Conservation (phyloP, 2,329 filamentous ascomycete species). For the Decorospora gaudefroyi region DNA sequence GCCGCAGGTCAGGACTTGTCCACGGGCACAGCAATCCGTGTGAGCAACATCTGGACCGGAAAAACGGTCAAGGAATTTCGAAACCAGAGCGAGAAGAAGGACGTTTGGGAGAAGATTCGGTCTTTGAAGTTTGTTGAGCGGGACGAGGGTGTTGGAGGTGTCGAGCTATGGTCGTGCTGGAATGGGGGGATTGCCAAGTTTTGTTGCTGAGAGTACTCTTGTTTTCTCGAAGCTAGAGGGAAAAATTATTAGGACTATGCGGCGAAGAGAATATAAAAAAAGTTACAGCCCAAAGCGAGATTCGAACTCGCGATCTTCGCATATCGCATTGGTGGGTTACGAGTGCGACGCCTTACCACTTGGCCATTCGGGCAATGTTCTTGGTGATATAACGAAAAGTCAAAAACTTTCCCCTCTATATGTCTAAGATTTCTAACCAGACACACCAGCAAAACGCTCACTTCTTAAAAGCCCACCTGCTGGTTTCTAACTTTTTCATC, state of each 20-base stretch:
- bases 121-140: conserved; percentile 40
- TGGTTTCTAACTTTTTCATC: no score
- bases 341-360: conserved; percentile 35
- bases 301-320: conserved; percentile 32
- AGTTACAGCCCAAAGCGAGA: conserved; percentile 20
- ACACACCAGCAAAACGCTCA: no score
- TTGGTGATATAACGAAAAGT: no score
- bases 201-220: conserved; percentile 8
- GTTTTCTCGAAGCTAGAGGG: no score
- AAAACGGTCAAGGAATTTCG: conserved; percentile 31
- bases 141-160: conserved; percentile 18
- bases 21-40: conserved; percentile 21
- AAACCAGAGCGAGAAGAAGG: not conserved
- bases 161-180: conserved; percentile 34
- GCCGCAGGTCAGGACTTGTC: conserved; percentile 39
- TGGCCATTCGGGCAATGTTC: conserved; percentile 23
- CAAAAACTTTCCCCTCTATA: no score
- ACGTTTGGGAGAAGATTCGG: conserved; percentile 14
- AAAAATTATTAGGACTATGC: no score
- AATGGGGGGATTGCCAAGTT: conserved; percentile 26
- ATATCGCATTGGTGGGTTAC: conserved; percentile 14
- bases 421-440: no score
- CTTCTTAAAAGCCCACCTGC: no score
- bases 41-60: conserved; percentile 45
- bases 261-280: not conserved